Percentiles rank a stretch among this genome's conserved stretches.
phyloP scores from a whole-genome alignment of 768 basidiomycete species.

The Russula vinacea region DNA sequence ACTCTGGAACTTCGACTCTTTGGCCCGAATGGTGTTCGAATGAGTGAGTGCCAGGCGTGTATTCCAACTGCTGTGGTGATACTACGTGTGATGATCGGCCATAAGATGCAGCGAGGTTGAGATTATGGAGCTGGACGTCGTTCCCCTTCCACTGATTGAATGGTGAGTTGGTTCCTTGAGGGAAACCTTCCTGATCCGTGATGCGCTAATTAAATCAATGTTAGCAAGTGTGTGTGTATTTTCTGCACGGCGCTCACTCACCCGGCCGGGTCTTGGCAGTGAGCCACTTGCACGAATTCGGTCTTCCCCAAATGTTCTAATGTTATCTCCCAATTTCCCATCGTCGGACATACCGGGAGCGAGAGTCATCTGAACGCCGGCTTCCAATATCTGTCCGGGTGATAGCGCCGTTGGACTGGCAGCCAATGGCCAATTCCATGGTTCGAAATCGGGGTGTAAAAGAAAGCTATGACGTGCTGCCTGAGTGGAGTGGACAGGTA shows the following conservation, averaged over 20 bases:
- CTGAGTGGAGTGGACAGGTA: neutral
- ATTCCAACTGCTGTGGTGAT: neutral
- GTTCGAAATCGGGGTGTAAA: neutral
- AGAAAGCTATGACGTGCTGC: neutral
- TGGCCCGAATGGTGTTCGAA: neutral
- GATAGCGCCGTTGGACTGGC: neutral
- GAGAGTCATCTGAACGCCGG: too few relatives aligned
- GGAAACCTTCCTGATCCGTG: too few relatives aligned
- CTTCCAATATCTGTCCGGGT: neutral
- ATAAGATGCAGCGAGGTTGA: neutral
- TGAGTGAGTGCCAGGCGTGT: neutral
- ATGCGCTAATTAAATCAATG: neutral
- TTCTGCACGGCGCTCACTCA: neutral
- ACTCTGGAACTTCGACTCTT: neutral
- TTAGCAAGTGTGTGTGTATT: neutral
- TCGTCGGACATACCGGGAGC: neutral
- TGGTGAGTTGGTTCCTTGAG: neutral
- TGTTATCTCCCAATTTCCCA: neutral
- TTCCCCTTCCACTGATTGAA: neutral
- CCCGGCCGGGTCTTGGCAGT: neutral
- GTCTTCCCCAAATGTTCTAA: neutral
- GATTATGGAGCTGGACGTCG: neutral
- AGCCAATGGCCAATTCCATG: neutral
- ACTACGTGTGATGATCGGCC: neutral
- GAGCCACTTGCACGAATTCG: neutral